A percentile compares a stretch with the other conserved stretches of the same genome.
Conservation (phyloP, 495 filamentous ascomycete species). For the Hypoxylon cercidicola region DNA sequence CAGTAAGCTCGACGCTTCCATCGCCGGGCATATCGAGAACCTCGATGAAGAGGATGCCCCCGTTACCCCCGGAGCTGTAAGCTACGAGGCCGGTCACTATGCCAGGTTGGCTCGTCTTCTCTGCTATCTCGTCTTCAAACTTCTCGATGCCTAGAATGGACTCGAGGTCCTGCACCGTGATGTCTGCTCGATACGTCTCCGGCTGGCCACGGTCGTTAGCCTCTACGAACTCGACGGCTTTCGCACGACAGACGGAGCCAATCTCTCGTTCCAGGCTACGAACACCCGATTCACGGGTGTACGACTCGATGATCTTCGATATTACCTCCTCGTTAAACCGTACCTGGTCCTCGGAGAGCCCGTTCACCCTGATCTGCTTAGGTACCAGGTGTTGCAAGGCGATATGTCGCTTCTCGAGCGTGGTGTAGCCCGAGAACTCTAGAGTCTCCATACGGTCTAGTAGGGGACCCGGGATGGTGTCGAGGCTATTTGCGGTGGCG, state of each 20-base stretch:
- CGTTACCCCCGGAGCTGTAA: conserved; percentile 92
- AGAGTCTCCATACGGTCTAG: conserved; percentile 98
- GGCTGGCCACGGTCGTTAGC: conserved; percentile 79
- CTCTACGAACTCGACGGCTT: conserved; percentile 94
- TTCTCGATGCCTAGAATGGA: conserved; percentile 91
- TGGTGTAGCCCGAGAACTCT: conserved; percentile 91
- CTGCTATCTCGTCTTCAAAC: conserved; percentile 95
- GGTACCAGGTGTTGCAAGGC: conserved; percentile 92
- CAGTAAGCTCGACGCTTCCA: conserved; percentile 94
- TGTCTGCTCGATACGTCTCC: conserved; percentile 75
- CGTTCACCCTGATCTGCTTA: conserved; percentile 86
- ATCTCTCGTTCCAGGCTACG: conserved; percentile 96
- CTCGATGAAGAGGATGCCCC: conserved; percentile 98
- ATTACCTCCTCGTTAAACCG: conserved; percentile 82
- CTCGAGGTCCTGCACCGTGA: conserved; percentile 84
- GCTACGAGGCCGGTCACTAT: conserved; percentile 97
- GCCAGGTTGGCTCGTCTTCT: conserved; percentile 85
- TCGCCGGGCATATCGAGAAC: conserved; percentile 96
- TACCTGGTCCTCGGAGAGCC: conserved; percentile 78
- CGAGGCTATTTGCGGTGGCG: conserved; percentile 95
- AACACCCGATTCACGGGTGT: conserved; percentile 97
- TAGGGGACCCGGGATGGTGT: conserved; percentile 94
- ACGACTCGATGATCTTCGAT: conserved; percentile 92
- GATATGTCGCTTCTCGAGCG: conserved; percentile 97
- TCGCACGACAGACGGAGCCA: conserved; percentile 90